phyloP scores from a whole-genome alignment of 352 stramenopile species.

The Blastocystis sp. region DNA sequence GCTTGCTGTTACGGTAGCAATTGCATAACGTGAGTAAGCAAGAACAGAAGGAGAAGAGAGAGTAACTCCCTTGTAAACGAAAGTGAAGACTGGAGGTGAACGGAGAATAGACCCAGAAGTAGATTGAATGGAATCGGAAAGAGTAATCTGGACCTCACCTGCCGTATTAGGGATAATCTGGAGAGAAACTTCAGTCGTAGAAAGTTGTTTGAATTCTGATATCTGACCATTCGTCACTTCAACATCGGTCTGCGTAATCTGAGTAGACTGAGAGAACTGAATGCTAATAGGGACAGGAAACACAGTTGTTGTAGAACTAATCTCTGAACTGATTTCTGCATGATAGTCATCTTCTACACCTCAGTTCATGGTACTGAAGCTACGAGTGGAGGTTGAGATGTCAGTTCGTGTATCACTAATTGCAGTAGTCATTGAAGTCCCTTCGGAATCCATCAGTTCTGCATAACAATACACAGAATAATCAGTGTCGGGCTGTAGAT shows the following conservation, averaged over 20 bases:
- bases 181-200: background rate
- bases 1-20: constrained; percentile 9
- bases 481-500: constrained; percentile 36
- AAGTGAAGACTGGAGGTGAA: background rate
- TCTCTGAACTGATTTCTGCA: background rate
- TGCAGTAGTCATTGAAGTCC: background rate
- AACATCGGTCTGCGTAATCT: background rate
- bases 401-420: constrained; percentile 23
- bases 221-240: background rate
- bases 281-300: constrained; percentile 2
- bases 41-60: constrained; percentile 5
- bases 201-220: constrained; percentile 11
- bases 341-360: constrained; percentile 23
- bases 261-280: background rate
- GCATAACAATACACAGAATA: constrained; percentile 50
- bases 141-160: background rate
- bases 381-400: constrained; percentile 1
- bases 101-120: background rate
- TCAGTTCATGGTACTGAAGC: background rate
- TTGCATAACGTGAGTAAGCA: constrained; percentile 17
- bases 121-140: background rate
- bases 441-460: background rate
- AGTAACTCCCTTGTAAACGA: constrained; percentile 4
- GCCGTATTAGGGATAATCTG: background rate
- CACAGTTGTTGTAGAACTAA: background rate